These are phyloP conservation scores for Lasiodiplodia gonubiensis DNA, from an alignment of 2,329 filamentous ascomycete species.

Conservation along the genomic window DNA sequence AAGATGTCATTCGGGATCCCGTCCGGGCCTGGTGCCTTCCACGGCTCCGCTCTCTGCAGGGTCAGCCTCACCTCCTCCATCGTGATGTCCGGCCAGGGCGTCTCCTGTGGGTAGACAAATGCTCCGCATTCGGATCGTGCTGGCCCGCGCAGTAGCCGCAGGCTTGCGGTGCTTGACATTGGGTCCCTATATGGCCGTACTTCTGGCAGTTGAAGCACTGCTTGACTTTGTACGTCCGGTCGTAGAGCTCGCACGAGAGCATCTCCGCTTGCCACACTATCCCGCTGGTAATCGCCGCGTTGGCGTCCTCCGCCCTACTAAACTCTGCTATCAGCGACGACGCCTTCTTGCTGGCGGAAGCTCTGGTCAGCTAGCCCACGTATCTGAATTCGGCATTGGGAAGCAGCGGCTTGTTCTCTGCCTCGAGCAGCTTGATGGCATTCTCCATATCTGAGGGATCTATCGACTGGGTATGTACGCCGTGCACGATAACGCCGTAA, in stretches of 20 bases:
- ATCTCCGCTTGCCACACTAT: conserved; percentile 16
- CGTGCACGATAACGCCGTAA: conserved; percentile 5
- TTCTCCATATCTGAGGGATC: background rate
- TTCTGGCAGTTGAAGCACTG: conserved; percentile 34
- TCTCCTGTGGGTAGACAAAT: conserved; percentile 8
- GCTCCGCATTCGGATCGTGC: conserved; percentile 28
- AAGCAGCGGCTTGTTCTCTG: background rate
- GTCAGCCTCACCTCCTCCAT: conserved; percentile 31
- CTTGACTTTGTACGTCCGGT: conserved; percentile 27
- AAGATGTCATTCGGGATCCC: conserved; percentile 30
- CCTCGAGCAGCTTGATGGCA: background rate
- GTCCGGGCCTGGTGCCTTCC: conserved; percentile 33
- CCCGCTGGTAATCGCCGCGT: conserved; percentile 6
- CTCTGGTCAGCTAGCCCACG: background rate
- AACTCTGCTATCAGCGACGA: background rate
- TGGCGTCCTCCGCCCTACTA: conserved; percentile 6
- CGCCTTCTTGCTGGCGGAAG: background rate
- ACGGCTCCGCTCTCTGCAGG: conserved; percentile 29
- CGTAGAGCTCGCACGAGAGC: conserved; percentile 18
- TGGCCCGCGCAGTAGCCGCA: conserved; percentile 31
- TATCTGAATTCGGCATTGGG: background rate
- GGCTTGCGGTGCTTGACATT: conserved; percentile 34
- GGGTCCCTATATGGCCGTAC: conserved; percentile 34
- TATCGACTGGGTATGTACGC: background rate
- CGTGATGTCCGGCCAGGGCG: conserved; percentile 28